Conservation (phyloP, 2,329 filamentous ascomycete species). For the Mycosphaerella sp. region DNA sequence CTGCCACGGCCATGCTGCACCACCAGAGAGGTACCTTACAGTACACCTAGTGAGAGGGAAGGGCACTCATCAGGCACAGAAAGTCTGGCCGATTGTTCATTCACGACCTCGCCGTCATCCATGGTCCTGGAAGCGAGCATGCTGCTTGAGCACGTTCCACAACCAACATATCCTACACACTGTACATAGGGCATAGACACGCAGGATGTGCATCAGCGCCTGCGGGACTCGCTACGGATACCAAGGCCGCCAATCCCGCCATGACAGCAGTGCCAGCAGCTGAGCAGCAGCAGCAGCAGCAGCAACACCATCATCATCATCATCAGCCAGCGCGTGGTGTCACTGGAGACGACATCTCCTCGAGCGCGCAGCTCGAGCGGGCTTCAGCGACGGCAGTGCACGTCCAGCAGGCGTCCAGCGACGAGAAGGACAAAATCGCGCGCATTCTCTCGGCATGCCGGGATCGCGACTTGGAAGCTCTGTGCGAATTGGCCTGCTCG, state of each 20-base stretch:
- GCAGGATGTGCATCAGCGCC: conserved; percentile 6
- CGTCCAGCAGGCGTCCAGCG: conserved; percentile 3
- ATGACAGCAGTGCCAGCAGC: not conserved
- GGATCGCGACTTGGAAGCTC: conserved; percentile 35
- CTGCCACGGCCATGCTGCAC: too few relatives aligned
- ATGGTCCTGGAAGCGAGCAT: conserved; percentile 10
- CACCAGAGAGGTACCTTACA: too few relatives aligned
- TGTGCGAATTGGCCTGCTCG: conserved; percentile 41
- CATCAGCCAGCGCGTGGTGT: not conserved
- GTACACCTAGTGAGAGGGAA: too few relatives aligned
- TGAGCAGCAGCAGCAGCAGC: not conserved
- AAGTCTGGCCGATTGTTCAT: too few relatives aligned
- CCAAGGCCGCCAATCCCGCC: not conserved
- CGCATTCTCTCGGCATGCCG: conserved; percentile 40
- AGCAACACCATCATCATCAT: too few relatives aligned
- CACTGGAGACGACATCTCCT: not conserved
- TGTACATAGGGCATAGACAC: not conserved
- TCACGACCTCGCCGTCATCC: not conserved
- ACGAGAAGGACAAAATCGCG: conserved; percentile 12
- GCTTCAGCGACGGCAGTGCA: not conserved
- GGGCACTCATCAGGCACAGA: too few relatives aligned
- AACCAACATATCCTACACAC: not conserved
- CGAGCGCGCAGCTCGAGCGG: not conserved
- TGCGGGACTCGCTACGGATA: not conserved
- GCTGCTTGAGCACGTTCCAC: conserved; percentile 1